Percentiles rank a stretch among this genome's conserved stretches.
phyloP scores from a whole-genome alignment of 1,139 yeast genomes.

The Yamadazyma trypodendri region DNA sequence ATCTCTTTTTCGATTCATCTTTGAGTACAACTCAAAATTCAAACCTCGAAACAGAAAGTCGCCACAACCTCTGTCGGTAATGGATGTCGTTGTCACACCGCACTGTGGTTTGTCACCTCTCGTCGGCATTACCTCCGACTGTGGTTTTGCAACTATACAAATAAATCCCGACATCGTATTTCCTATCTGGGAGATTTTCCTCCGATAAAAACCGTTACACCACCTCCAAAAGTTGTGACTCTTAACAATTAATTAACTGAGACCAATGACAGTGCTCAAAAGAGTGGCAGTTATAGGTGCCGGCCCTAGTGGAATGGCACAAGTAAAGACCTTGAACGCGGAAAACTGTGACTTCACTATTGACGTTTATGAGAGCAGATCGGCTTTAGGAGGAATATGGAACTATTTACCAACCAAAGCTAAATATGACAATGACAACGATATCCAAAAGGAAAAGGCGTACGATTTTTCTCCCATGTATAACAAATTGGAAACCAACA shows the following conservation, averaged over 20 bases:
- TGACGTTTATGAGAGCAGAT: constrained; percentile 45
- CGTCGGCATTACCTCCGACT: too few species aligned
- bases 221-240: not conserved
- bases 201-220: not conserved
- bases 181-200: not conserved
- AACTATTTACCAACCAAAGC: constrained; percentile 32
- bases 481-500: constrained; percentile 47
- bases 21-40: too few species aligned
- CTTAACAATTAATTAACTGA: too few species aligned
- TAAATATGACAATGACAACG: constrained; percentile 13
- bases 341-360: constrained; percentile 37
- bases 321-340: constrained; percentile 44
- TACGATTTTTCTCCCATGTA: constrained; percentile 44
- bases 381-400: constrained; percentile 51
- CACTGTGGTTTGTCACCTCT: too few species aligned
- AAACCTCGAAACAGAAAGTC: too few species aligned
- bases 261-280: not conserved
- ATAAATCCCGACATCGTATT: not conserved
- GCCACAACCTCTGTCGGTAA: too few species aligned
- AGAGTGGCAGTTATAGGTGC: constrained; percentile 49
- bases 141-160: not conserved
- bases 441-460: constrained; percentile 33
- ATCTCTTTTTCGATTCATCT: too few species aligned
- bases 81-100: too few species aligned
- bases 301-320: constrained; percentile 51